Conservation (phyloP, 129 eudicot species). For the Oenanthe sinensis region DNA sequence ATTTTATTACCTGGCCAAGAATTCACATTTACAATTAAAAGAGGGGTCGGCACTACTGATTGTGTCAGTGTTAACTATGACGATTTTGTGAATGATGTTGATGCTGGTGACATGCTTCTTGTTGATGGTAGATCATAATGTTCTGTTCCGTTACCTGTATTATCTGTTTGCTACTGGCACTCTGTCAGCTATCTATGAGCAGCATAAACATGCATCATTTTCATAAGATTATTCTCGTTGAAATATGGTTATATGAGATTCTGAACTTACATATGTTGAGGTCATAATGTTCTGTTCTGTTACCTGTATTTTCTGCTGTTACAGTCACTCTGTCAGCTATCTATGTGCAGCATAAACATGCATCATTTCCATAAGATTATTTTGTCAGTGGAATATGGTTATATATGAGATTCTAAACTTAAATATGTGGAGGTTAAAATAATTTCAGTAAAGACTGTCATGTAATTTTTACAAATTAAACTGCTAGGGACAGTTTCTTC, state of each 20-base stretch:
- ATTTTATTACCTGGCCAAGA: constrained; percentile 71
- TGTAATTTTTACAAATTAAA: background rate
- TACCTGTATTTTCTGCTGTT: background rate
- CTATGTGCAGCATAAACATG: background rate
- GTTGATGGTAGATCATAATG: constrained; percentile 69
- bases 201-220: background rate
- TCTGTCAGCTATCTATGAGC: background rate
- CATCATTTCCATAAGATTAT: background rate
- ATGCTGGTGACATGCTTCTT: constrained; percentile 96
- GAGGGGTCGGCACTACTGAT: constrained; percentile 94
- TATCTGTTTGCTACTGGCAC: background rate
- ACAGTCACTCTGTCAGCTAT: background rate
- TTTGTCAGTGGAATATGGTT: background rate
- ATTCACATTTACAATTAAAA: constrained; percentile 84
- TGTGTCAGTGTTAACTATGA: constrained; percentile 96
- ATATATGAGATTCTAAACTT: background rate
- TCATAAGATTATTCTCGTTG: background rate
- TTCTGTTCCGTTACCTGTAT: background rate
- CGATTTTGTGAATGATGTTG: constrained; percentile 95
- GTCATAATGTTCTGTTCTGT: constrained; percentile 9
- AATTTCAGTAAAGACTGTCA: background rate
- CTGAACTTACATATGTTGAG: background rate
- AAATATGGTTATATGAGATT: background rate
- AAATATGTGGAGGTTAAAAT: background rate
- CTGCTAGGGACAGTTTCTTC: background rate